Percentiles rank a stretch among this genome's conserved stretches.
These are phyloP conservation scores for Achaetomiella virescens DNA, from an alignment of 495 filamentous ascomycete species.

Conservation along the genomic window DNA sequence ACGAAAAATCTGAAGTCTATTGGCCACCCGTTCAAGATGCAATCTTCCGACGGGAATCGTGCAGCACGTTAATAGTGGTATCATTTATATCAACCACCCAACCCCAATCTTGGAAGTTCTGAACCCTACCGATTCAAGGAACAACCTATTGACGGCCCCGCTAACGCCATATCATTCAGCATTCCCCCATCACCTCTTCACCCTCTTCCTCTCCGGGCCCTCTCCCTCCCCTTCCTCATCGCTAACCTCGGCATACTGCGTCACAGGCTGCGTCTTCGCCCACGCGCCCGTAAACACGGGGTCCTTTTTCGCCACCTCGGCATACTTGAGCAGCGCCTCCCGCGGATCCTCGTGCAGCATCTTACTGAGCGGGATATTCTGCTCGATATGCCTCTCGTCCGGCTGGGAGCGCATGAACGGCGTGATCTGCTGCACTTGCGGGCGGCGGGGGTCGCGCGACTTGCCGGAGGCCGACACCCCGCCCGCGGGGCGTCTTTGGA, in stretches of 20 bases:
- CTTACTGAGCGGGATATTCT: slow-evolving; percentile 81
- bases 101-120: too few species aligned
- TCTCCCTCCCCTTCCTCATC: slow-evolving; percentile 68
- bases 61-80: too few species aligned
- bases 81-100: neutral
- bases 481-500: slow-evolving; percentile 26
- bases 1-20: too few species aligned
- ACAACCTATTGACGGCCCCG: too few species aligned
- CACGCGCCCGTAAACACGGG: slow-evolving; percentile 92
- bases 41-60: too few species aligned
- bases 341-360: slow-evolving; percentile 97
- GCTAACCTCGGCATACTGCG: slow-evolving; percentile 87
- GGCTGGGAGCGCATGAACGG: slow-evolving; percentile 89
- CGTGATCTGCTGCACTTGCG: slow-evolving; percentile 75
- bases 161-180: too few species aligned
- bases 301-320: slow-evolving; percentile 87
- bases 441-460: slow-evolving; percentile 70
- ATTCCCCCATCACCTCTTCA: slow-evolving; percentile 36
- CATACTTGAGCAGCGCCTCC: slow-evolving; percentile 91
- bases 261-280: slow-evolving; percentile 85
- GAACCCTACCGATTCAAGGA: too few species aligned
- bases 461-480: slow-evolving; percentile 76
- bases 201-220: slow-evolving; percentile 61
- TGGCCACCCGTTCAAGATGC: too few species aligned
- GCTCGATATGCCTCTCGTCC: slow-evolving; percentile 80